These are phyloP conservation scores for Bolboschoenoplectus hybrid DNA, from an alignment of 202 grass and related monocot genomes.

Conservation along the genomic window DNA sequence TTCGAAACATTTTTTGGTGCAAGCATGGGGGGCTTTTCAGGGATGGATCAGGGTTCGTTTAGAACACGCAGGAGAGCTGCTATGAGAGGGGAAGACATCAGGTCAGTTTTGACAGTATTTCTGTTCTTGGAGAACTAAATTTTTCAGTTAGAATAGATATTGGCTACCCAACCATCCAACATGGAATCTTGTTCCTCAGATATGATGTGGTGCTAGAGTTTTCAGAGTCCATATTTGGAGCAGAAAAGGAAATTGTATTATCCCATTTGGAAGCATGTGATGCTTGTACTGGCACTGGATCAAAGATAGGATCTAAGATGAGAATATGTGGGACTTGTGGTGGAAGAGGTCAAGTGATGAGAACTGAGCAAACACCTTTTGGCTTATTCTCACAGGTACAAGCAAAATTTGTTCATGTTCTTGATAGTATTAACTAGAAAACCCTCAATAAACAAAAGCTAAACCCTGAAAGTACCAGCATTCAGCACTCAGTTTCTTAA, in stretches of 20 bases:
- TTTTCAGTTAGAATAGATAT: not conserved
- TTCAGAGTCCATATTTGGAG: slow-evolving; percentile 93
- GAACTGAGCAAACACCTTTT: slow-evolving; percentile 98
- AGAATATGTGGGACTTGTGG: slow-evolving; percentile 93
- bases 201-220: slow-evolving; percentile 91
- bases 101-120: slow-evolving; percentile 57
- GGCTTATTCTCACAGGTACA: slow-evolving; percentile 94
- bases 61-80: slow-evolving; percentile 75
- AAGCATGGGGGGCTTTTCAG: slow-evolving; percentile 91
- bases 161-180: slow-evolving; percentile 11
- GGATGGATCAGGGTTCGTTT: slow-evolving; percentile 79
- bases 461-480: slow-evolving; percentile 21
- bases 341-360: slow-evolving; percentile 96
- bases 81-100: slow-evolving; percentile 88
- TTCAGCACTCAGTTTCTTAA: slow-evolving; percentile 6
- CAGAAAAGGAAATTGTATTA: slow-evolving; percentile 92
- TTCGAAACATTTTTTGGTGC: slow-evolving; percentile 97
- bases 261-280: slow-evolving; percentile 97
- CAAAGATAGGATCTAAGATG: slow-evolving; percentile 84
- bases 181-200: slow-evolving; percentile 48
- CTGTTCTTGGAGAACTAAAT: slow-evolving; percentile 18
- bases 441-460: not conserved
- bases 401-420: slow-evolving; percentile 11
- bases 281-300: slow-evolving; percentile 80
- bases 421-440: slow-evolving; percentile 14